These are phyloP conservation scores for Sporothrix luriei DNA, from an alignment of 2,329 filamentous ascomycete species.

Conservation along the genomic window DNA sequence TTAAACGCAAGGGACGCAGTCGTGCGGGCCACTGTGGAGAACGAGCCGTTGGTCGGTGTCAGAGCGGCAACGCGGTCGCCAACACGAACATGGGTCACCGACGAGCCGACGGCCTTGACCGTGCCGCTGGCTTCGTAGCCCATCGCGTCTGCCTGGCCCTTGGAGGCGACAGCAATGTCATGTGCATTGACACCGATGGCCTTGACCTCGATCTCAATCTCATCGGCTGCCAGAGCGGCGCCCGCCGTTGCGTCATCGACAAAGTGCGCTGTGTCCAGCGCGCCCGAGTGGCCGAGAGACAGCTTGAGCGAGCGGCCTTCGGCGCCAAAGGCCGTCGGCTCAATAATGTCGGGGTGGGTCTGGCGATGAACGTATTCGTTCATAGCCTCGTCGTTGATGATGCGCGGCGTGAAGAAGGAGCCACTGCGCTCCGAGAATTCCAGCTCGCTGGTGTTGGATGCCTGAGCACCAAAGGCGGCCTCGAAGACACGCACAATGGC, in stretches of 20 bases:
- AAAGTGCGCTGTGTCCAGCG: slow-evolving; percentile 48
- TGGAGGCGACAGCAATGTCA: slow-evolving; percentile 51
- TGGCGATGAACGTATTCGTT: slow-evolving; percentile 50
- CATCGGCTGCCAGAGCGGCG: slow-evolving; percentile 41
- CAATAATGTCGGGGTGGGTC: slow-evolving; percentile 46
- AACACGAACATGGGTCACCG: slow-evolving; percentile 37
- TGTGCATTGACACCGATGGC: slow-evolving; percentile 50
- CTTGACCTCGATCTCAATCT: slow-evolving; percentile 50
- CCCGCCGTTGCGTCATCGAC: slow-evolving; percentile 43
- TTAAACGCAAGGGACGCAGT: slow-evolving; percentile 41
- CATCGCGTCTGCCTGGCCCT: slow-evolving; percentile 44
- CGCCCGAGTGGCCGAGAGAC: slow-evolving; percentile 46
- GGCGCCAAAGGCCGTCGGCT: slow-evolving; percentile 48
- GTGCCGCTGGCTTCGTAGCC: slow-evolving; percentile 49
- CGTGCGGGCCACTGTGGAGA: slow-evolving; percentile 44
- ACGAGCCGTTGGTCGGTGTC: slow-evolving; percentile 41
- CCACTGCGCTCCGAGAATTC: slow-evolving; percentile 49
- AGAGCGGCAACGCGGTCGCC: slow-evolving; percentile 47
- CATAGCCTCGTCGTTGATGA: slow-evolving; percentile 47
- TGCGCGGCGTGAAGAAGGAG: slow-evolving; percentile 46
- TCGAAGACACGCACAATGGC: slow-evolving; percentile 44
- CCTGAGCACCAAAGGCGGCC: slow-evolving; percentile 43
- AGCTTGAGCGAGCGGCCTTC: slow-evolving; percentile 43
- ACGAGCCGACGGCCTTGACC: slow-evolving; percentile 40
- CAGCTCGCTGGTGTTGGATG: slow-evolving; percentile 45